These are phyloP conservation scores for Hylodesmum podocarpum DNA, from an alignment of 306 rosid genomes.

Conservation along the genomic window DNA sequence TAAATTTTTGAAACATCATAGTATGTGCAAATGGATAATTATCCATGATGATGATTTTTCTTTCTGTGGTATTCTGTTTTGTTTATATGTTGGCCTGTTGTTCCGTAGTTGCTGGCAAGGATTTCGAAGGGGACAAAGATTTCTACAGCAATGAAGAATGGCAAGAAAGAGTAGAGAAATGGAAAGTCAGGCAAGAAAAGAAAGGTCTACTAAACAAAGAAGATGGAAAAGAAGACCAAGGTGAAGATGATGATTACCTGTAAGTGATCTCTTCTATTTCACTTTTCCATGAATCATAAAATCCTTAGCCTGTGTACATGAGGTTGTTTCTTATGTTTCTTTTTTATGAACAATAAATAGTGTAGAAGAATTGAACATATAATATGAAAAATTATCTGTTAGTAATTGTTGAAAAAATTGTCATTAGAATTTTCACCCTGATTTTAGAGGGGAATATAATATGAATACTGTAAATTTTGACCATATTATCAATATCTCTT, in stretches of 20 bases:
- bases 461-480: background rate
- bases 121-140: conserved; percentile 88
- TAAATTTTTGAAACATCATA: background rate
- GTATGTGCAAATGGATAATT: conserved; percentile 10
- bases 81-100: conserved; percentile 18
- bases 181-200: conserved; percentile 96
- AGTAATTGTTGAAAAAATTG: background rate
- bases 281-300: background rate
- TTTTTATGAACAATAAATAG: background rate
- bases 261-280: conserved; percentile 39
- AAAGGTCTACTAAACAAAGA: conserved; percentile 77
- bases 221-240: conserved; percentile 66
- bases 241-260: conserved; percentile 81
- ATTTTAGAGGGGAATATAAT: background rate
- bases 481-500: too few species aligned
- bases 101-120: conserved; percentile 67
- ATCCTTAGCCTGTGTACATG: background rate
- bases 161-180: conserved; percentile 97
- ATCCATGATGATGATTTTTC: background rate
- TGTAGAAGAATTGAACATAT: conserved; percentile 3
- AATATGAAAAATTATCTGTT: background rate
- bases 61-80: background rate
- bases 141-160: conserved; percentile 68
- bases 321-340: background rate
- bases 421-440: background rate